Evolutionary conservation across 1,284 basidiomycete species (phyloP), one percentile per base, ranked within the genome.

Genomic region (Inonotus obliquus): DNA sequence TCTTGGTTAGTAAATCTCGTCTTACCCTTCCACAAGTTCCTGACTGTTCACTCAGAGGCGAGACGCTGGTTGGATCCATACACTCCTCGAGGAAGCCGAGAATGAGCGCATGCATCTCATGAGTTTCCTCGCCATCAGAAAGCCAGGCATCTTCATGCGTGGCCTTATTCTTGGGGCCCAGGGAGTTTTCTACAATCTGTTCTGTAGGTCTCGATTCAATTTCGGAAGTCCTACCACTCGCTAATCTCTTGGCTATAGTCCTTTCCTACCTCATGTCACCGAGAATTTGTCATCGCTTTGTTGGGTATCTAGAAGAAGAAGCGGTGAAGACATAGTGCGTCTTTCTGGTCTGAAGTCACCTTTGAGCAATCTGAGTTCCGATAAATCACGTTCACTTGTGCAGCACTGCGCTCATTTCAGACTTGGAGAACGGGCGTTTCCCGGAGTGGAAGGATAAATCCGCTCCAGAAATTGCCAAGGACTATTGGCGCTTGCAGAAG

Each of bases 51-150:
- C 56, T n/a, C 65, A 92, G 88, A 83, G 86, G 67, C 84, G 94
- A 54, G 94, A 97, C 73, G 88, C 86, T 60, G 94, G 94, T 58
- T 97, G 94, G 92, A 85, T 88, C 66, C 80, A 84, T 64, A 94
- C 92, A 2, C 81, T 94, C 44, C 77, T 96, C 27, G 91, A 95
- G 72, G 95, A 98, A 76, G 94, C 94, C 6, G 95, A 98, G 72
- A 98, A 98, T 71, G 95, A 98, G 75, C 80, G 94, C 56, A 94
- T 95, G 92, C 94, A 96, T 74, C 79, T 96, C 44, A 92, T 96
- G 83, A 95, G 92, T 0, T 96, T 96, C 76, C 90, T 96, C 86
- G 89, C 90, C 7, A 77, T 96, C 63, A 81, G 86, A 49, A 81
- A 93, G 64, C 94, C 95, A 1, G 84, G 88, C 0, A 71, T 84